Base-by-base conservation (phyloP, 2,329 filamentous ascomycete genomes). In the Juglanconis sp. region DNA sequence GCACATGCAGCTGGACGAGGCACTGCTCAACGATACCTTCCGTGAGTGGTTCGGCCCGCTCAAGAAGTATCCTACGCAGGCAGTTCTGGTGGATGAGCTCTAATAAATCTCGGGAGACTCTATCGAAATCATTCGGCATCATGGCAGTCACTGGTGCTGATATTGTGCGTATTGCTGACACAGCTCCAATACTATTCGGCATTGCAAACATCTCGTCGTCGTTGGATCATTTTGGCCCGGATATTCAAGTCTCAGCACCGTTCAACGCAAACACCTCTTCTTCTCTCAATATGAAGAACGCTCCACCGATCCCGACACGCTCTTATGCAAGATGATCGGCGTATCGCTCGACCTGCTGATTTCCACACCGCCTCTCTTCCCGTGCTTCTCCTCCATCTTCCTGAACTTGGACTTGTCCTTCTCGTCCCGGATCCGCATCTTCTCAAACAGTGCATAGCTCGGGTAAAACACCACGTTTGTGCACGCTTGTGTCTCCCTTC, bases 1-100 rank as follows among this genome's bases (percentile, higher is more conserved):
- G 31, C 95, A 99, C 77, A 98, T 99, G 92, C 77, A 87, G 63
- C 77, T 98, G 63, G 76, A 79, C 0, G 85, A 91, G 10, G 78
- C 89, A 66, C 73, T 88, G 35, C 72, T 98, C 69, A 82, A 77
- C 62, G 79, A 84, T 52, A 82, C 86, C 3, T 92, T 96, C 68
- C 73, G 73, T 54, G 81, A 85, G 66, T 92, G 86, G 68, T 89
- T 89, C 69, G 87, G 88, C 3, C 81, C 81, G 0, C 70, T 72
- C 58, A 75, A 75, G 58, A 75, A 74, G 68, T 60, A 48, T 32
- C 46, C 69, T 3, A 69, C 69, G 55, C 58, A 67, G 44, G 34
- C 36, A 3, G 40, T 24, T 3, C 9, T 53, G 40, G 58, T 55
- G 30, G 58, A 63, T 48, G 61, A 63, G 40, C 58, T 63, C 7